Conservation (phyloP, 345 rosid genomes). For the Lepidium sativum region DNA sequence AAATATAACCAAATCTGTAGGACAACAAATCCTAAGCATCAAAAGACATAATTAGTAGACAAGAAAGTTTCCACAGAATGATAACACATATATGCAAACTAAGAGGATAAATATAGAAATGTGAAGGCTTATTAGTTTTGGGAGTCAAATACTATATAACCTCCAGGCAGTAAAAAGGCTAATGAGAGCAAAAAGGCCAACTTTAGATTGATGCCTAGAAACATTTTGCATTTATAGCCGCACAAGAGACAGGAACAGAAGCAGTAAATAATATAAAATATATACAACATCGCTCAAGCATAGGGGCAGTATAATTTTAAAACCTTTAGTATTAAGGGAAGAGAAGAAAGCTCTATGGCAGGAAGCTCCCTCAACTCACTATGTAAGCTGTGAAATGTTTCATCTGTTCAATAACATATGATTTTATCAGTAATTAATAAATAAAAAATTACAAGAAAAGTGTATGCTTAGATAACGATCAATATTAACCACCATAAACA, state of each 20-base stretch:
- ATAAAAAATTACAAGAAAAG: not conserved
- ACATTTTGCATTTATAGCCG: not conserved
- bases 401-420: conserved; percentile 40
- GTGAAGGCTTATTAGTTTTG: not conserved
- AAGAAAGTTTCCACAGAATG: not conserved
- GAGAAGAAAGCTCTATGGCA: conserved; percentile 81
- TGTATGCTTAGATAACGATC: not conserved
- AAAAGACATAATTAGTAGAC: not conserved
- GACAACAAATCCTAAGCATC: conserved; percentile 15
- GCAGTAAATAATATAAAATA: not conserved
- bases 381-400: conserved; percentile 66
- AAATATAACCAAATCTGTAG: conserved; percentile 35
- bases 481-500: not conserved
- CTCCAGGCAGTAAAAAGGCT: not conserved
- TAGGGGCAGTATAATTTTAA: conserved; percentile 33
- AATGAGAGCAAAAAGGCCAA: not conserved
- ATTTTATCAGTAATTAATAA: not conserved
- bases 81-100: not conserved
- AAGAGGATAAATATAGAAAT: conserved; percentile 1
- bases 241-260: not conserved
- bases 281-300: not conserved
- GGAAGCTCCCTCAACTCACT: conserved; percentile 94
- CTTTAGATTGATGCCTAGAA: not conserved
- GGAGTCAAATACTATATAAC: not conserved
- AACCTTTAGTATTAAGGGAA: conserved; percentile 90